A percentile compares a stretch with the other conserved stretches of the same genome.
Conservation (phyloP, 345 rosid species). For the Eucalyptus leucophloia region DNA sequence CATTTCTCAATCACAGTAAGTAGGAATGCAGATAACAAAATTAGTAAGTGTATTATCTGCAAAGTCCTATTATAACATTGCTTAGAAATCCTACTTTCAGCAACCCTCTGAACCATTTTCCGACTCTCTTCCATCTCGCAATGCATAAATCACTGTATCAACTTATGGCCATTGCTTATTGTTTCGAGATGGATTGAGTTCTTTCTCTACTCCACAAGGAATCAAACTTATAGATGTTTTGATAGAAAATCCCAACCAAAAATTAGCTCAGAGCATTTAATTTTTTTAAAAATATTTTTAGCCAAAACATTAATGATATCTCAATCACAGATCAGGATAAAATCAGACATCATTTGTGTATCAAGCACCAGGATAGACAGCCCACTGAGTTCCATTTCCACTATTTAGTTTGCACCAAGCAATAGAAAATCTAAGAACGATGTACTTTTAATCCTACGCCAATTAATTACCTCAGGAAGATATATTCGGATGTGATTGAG, state of each 20-base stretch:
- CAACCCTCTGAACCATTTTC: background rate
- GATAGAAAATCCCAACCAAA: background rate
- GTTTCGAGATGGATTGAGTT: background rate
- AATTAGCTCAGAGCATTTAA: background rate
- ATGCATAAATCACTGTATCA: background rate
- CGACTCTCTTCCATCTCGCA: background rate
- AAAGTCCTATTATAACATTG: background rate
- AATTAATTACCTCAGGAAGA: slow-evolving; percentile 75
- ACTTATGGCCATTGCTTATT: background rate
- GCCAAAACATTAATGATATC: background rate
- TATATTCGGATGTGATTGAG: slow-evolving; percentile 98
- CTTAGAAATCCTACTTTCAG: background rate
- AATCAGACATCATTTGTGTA: background rate
- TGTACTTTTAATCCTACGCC: background rate
- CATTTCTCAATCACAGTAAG: background rate
- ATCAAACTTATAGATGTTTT: background rate
- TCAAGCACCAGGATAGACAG: background rate
- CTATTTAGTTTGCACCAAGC: background rate
- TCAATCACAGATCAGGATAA: background rate
- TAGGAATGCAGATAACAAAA: background rate
- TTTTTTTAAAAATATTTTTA: background rate
- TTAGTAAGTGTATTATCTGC: background rate
- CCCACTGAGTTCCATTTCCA: background rate
- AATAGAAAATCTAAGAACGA: background rate
- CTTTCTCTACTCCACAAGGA: background rate